Percentiles rank a stretch among this genome's conserved stretches.
These are phyloP conservation scores for Sphagnum fallax DNA, from an alignment of 228 moss, liverwort and hornwort species.

Conservation along the genomic window DNA sequence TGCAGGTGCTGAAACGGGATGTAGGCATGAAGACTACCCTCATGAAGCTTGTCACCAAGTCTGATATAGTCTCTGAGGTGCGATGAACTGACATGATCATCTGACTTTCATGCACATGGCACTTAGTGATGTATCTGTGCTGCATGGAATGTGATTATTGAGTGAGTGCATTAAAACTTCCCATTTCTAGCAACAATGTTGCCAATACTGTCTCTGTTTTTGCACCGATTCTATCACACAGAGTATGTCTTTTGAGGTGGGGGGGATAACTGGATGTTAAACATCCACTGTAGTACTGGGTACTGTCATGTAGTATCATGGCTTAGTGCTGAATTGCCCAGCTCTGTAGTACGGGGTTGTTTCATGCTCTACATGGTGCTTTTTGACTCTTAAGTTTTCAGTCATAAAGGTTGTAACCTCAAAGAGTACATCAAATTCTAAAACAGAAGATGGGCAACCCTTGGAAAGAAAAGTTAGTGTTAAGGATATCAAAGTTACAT, in stretches of 20 bases:
- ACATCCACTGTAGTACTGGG: no score
- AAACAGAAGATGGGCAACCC: slow-evolving; percentile 3
- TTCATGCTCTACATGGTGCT: background rate
- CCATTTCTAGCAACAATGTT: no score
- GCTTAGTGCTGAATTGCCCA: no score
- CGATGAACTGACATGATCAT: background rate
- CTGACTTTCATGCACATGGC: background rate
- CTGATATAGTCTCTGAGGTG: slow-evolving; percentile 54
- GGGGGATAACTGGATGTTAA: no score
- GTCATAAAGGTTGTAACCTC: background rate
- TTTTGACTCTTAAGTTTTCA: no score
- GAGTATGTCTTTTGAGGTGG: no score
- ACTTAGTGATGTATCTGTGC: background rate
- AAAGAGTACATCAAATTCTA: background rate
- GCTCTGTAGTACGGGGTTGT: no score
- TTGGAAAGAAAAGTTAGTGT: slow-evolving; percentile 13
- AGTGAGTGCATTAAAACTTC: no score
- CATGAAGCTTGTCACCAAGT: slow-evolving; percentile 42
- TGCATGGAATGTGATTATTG: no score
- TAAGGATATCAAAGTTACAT: slow-evolving; percentile 9
- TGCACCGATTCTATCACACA: no score
- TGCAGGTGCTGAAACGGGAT: slow-evolving; percentile 50
- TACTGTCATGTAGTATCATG: no score
- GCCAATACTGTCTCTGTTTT: no score
- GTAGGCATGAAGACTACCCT: slow-evolving; percentile 54